These are phyloP conservation scores for Halophytophthora batemanensis DNA, from an alignment of 352 stramenopile genomes.

Conservation along the genomic window DNA sequence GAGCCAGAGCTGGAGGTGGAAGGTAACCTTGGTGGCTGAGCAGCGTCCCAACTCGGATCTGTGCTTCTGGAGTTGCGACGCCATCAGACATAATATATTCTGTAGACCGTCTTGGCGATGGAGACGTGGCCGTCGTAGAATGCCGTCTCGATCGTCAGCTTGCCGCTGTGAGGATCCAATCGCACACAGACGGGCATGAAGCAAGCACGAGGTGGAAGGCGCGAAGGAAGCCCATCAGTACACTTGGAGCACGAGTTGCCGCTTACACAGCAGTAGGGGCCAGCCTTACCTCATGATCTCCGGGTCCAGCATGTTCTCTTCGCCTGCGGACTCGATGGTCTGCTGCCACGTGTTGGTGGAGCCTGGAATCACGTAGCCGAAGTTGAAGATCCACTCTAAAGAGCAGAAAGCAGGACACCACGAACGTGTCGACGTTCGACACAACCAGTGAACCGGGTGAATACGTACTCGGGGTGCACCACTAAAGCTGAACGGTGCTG, in stretches of 20 bases:
- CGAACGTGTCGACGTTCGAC: background rate
- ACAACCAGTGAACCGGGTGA: background rate
- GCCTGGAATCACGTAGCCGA: slow-evolving; percentile 94
- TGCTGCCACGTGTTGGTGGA: slow-evolving; percentile 96
- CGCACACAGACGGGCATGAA: too few species aligned
- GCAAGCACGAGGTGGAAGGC: background rate
- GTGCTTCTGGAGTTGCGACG: slow-evolving; percentile 10
- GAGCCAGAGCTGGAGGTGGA: too few species aligned
- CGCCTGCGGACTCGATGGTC: slow-evolving; percentile 88
- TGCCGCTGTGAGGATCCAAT: slow-evolving; percentile 44
- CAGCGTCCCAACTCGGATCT: too few species aligned
- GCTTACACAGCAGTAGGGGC: background rate
- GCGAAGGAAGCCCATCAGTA: background rate
- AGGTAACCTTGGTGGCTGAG: too few species aligned
- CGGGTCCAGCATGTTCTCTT: slow-evolving; percentile 88
- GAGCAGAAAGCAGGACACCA: background rate
- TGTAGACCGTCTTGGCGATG: slow-evolving; percentile 91
- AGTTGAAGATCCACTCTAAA: slow-evolving; percentile 93
- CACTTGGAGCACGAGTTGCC: background rate
- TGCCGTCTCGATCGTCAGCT: slow-evolving; percentile 94
- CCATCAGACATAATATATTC: slow-evolving; percentile 90
- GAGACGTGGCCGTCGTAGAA: slow-evolving; percentile 91
- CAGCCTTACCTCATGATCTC: slow-evolving; percentile 69
- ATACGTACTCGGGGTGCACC: background rate
- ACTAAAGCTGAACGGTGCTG: background rate